Conservation (phyloP, 768 basidiomycete genomes). For the Termitomyces titanicus region DNA sequence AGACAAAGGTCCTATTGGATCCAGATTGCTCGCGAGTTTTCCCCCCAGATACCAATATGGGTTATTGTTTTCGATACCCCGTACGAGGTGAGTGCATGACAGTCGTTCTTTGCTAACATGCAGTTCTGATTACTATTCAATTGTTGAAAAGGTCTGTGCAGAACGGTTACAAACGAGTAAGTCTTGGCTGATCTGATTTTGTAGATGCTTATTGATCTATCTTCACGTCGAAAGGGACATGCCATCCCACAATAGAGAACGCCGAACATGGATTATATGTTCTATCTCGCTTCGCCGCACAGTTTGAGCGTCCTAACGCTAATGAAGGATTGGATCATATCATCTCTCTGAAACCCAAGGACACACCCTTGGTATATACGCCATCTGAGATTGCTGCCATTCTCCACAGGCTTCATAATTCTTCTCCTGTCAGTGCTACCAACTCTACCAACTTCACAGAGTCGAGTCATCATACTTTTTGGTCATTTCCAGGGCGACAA, state of each 20-base stretch:
- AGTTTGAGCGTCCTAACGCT: slow-evolving; percentile 51
- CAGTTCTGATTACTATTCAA: slow-evolving; percentile 5
- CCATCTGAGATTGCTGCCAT: slow-evolving; percentile 48
- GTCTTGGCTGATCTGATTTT: slow-evolving; percentile 21
- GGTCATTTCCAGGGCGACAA: slow-evolving; percentile 16
- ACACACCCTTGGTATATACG: slow-evolving; percentile 43
- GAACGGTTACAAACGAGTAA: slow-evolving; percentile 56
- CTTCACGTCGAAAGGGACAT: slow-evolving; percentile 42
- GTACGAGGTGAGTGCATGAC: slow-evolving; percentile 52
- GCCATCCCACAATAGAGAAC: slow-evolving; percentile 73
- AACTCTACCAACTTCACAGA: slow-evolving; percentile 10
- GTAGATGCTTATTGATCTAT: slow-evolving; percentile 9
- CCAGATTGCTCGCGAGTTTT: slow-evolving; percentile 64
- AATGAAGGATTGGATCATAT: slow-evolving; percentile 69
- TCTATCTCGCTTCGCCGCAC: slow-evolving; percentile 61
- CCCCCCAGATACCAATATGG: slow-evolving; percentile 60
- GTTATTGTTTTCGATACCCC: slow-evolving; percentile 78
- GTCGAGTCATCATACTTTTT: slow-evolving; percentile 8
- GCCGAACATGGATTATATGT: slow-evolving; percentile 55
- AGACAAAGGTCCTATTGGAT: slow-evolving; percentile 78
- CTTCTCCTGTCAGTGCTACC: slow-evolving; percentile 28
- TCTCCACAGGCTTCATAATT: slow-evolving; percentile 46
- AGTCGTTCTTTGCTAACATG: neutral
- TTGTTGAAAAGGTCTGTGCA: slow-evolving; percentile 49
- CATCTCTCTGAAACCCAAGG: slow-evolving; percentile 38